A percentile compares a stretch with the other conserved stretches of the same genome.
These are phyloP conservation scores for Capsella bursapastoris DNA, from an alignment of 345 rosid species.

Conservation along the genomic window DNA sequence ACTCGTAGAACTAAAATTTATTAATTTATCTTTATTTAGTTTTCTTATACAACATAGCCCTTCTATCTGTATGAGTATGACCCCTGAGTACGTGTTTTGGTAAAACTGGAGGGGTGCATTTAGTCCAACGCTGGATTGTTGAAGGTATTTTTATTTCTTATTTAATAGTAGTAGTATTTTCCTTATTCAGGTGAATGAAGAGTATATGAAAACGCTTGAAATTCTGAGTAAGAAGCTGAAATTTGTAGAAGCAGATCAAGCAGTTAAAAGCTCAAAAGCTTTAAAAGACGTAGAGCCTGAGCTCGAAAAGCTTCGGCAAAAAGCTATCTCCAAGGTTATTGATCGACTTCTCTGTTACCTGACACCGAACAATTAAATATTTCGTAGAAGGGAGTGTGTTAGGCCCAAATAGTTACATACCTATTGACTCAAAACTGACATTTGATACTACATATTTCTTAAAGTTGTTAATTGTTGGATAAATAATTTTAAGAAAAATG, in stretches of 20 bases:
- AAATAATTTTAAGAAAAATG: background rate
- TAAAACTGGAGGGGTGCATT: conserved; percentile 17
- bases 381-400: conserved; percentile 12
- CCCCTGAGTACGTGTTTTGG: conserved; percentile 8
- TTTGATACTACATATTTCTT: background rate
- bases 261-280: conserved; percentile 83
- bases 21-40: background rate
- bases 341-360: conserved; percentile 25
- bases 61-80: too few species aligned
- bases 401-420: conserved; percentile 17
- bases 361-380: conserved; percentile 7
- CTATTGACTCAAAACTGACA: conserved; percentile 6
- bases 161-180: conserved; percentile 34
- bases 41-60: conserved; percentile 12
- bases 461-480: conserved; percentile 1
- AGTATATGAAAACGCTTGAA: conserved; percentile 87
- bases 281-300: conserved; percentile 97
- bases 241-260: conserved; percentile 75
- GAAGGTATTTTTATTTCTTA: too few species aligned
- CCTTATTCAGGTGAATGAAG: conserved; percentile 83
- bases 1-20: conserved; percentile 2
- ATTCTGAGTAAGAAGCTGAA: conserved; percentile 92
- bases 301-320: conserved; percentile 95
- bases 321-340: conserved; percentile 90
- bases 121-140: too few species aligned